phyloP scores from a whole-genome alignment of 2,329 filamentous ascomycete genomes.

The Neofusicoccum parvum region DNA sequence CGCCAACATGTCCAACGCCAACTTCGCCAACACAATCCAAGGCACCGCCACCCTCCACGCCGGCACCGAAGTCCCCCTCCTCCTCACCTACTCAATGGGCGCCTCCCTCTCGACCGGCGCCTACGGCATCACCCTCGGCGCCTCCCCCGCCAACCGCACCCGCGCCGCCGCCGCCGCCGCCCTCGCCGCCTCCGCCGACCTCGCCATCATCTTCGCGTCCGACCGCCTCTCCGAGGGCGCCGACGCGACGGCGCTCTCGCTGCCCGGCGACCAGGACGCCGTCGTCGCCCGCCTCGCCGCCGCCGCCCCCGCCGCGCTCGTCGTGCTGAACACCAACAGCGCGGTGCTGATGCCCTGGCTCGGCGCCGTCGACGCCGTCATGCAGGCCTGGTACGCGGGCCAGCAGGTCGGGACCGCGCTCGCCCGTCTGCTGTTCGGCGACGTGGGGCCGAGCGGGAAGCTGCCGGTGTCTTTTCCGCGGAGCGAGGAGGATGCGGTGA shows the following conservation, averaged over 20 bases:
- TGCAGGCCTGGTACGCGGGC: conserved; percentile 32
- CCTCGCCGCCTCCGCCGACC: conserved; percentile 20
- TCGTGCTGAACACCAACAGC: conserved; percentile 45
- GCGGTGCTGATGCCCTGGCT: conserved; percentile 46
- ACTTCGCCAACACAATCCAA: no score
- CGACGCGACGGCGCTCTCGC: no score
- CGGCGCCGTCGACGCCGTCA: conserved; percentile 33
- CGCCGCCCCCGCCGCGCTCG: conserved; percentile 54
- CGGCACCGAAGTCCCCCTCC: no score
- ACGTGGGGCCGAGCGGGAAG: conserved; percentile 74
- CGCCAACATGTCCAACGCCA: no score
- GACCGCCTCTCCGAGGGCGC: no score
- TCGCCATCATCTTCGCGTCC: no score
- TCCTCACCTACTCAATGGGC: no score
- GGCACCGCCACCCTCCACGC: no score
- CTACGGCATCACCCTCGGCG: no score
- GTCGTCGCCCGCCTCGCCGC: conserved; percentile 34
- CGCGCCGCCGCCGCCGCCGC: no score
- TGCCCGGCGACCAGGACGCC: conserved; percentile 45
- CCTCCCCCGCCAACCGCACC: no score
- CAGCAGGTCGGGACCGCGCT: conserved; percentile 78
- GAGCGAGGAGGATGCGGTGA: conserved; percentile 57
- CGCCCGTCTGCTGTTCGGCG: conserved; percentile 76
- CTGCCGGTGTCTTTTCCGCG: conserved; percentile 81
- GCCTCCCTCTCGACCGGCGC: no score